Evolutionary conservation across 495 filamentous ascomycete genomes (phyloP).

Genomic region (Tuber magnatum): DNA sequence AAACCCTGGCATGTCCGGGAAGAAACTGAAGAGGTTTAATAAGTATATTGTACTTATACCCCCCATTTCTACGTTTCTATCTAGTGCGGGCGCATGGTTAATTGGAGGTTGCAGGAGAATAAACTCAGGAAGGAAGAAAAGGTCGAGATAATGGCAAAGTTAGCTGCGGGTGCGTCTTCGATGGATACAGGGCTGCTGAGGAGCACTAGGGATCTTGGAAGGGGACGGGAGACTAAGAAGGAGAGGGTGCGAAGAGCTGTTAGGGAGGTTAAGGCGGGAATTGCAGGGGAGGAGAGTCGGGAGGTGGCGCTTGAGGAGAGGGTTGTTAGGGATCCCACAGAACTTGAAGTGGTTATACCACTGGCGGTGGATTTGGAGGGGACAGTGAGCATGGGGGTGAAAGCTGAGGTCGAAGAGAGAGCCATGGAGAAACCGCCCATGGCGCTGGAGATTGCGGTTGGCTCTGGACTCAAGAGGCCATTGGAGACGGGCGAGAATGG

Average conservation of each 20-base stretch:
- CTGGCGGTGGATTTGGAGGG: constrained; percentile 39
- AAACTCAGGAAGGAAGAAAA: constrained; percentile 95
- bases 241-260: constrained; percentile 57
- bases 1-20: constrained; percentile 68
- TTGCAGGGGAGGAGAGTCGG: constrained; percentile 48
- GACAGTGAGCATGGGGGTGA: constrained; percentile 36
- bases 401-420: background rate
- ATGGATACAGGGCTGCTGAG: constrained; percentile 73
- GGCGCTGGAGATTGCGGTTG: constrained; percentile 44
- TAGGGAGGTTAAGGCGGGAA: constrained; percentile 53
- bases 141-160: constrained; percentile 69
- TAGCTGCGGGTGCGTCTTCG: constrained; percentile 63
- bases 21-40: constrained; percentile 90
- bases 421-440: background rate
- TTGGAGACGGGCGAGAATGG: constrained; percentile 71
- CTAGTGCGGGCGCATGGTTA: background rate
- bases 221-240: constrained; percentile 56
- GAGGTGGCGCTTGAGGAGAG: constrained; percentile 46
- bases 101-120: constrained; percentile 53
- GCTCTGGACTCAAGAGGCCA: constrained; percentile 79
- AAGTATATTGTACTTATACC: constrained; percentile 70
- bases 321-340: constrained; percentile 18
- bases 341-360: constrained; percentile 15
- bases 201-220: constrained; percentile 69
- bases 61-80: constrained; percentile 23